Conservation (phyloP, 768 basidiomycete species). For the Tylopilus rubrobrunneus region DNA sequence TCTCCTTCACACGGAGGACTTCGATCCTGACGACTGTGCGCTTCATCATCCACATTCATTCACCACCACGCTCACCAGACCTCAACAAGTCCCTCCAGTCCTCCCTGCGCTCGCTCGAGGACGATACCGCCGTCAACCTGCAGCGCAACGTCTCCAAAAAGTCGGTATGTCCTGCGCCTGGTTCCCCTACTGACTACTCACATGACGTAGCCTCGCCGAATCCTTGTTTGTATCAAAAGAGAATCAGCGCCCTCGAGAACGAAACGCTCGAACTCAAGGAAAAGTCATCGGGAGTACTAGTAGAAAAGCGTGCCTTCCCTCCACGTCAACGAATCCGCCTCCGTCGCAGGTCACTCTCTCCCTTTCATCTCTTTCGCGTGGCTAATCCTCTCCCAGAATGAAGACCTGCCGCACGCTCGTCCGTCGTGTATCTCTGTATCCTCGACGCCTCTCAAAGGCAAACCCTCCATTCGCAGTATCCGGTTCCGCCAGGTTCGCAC, state of each 20-base stretch:
- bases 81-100: conserved; percentile 76
- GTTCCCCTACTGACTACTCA: conserved; percentile 6
- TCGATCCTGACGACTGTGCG: conserved; percentile 89
- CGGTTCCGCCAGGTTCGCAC: conserved; percentile 93
- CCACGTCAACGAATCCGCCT: conserved; percentile 78
- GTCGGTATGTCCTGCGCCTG: conserved; percentile 35
- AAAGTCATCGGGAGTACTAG: conserved; percentile 78
- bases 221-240: conserved; percentile 97
- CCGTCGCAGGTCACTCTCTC: conserved; percentile 43
- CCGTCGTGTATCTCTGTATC: conserved; percentile 91
- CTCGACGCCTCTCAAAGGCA: conserved; percentile 96
- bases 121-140: conserved; percentile 72
- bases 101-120: conserved; percentile 64
- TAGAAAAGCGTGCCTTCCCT: conserved; percentile 96
- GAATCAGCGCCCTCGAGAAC: conserved; percentile 88
- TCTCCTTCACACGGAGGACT: conserved; percentile 69
- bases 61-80: conserved; percentile 37
- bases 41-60: conserved; percentile 10
- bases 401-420: conserved; percentile 72
- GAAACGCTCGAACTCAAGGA: conserved; percentile 98
- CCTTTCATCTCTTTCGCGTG: conserved; percentile 23
- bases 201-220: conserved; percentile 76
- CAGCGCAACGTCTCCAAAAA: conserved; percentile 96
- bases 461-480: conserved; percentile 82
- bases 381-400: conserved; percentile 36